These are phyloP conservation scores for Mycena vitilis DNA, from an alignment of 768 basidiomycete species.

Conservation along the genomic window DNA sequence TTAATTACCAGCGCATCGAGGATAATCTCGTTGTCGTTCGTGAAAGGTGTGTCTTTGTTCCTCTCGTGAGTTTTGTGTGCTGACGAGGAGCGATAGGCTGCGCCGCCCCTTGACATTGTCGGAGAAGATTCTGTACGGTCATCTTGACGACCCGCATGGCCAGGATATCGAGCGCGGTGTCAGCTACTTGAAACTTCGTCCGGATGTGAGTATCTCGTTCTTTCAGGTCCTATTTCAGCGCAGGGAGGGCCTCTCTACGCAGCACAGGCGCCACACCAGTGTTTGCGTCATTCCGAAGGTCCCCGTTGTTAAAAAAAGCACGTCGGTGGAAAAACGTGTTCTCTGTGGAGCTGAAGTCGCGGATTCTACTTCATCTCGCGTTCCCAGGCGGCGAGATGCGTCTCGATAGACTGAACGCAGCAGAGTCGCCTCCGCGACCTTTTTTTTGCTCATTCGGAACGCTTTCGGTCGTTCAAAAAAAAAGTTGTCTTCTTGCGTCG, in stretches of 20 bases:
- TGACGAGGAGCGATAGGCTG: slow-evolving; percentile 60
- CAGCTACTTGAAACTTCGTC: slow-evolving; percentile 97
- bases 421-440: too few species aligned
- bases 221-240: neutral
- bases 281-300: too few species aligned
- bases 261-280: too few species aligned
- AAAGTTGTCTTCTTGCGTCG: neutral
- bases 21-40: slow-evolving; percentile 94
- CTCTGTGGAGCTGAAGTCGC: too few species aligned
- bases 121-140: slow-evolving; percentile 98
- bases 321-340: too few species aligned
- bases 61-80: slow-evolving; percentile 18
- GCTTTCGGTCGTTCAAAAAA: neutral
- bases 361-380: too few species aligned
- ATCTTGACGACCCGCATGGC: slow-evolving; percentile 92
- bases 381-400: too few species aligned
- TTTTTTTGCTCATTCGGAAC: too few species aligned
- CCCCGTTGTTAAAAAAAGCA: too few species aligned
- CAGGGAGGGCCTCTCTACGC: neutral
- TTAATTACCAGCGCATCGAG: slow-evolving; percentile 98
- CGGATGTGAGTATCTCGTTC: slow-evolving; percentile 77
- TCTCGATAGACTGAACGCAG: too few species aligned
- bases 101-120: slow-evolving; percentile 92
- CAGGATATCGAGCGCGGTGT: slow-evolving; percentile 92
- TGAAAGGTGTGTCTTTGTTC: slow-evolving; percentile 65